Percentiles rank a stretch among this genome's conserved stretches.
Evolutionary conservation across 345 rosid species (phyloP).

Genomic region (Moricandia arvensis): DNA sequence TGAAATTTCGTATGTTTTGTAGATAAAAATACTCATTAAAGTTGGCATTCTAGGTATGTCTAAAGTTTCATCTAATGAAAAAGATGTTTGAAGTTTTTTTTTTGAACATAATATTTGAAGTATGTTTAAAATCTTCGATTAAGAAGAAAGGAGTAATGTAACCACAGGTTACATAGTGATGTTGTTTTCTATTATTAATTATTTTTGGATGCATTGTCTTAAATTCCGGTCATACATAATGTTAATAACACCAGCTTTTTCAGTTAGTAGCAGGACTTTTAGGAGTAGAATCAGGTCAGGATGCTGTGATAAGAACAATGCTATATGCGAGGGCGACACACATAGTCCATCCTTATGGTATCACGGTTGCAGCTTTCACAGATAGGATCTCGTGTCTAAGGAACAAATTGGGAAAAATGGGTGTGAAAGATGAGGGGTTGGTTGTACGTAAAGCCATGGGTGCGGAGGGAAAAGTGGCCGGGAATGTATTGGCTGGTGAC

Average conservation of each 20-base stretch:
- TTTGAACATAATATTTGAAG: background rate
- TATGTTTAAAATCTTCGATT: background rate
- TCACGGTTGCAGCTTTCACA: conserved; percentile 31
- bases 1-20: background rate
- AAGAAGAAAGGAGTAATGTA: background rate
- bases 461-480: conserved; percentile 43
- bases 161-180: background rate
- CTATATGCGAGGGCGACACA: conserved; percentile 40
- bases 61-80: background rate
- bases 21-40: background rate
- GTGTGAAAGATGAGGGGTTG: conserved; percentile 61
- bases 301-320: conserved; percentile 63
- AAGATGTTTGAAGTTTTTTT: background rate
- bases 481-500: conserved; percentile 63
- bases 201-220: background rate
- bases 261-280: conserved; percentile 83
- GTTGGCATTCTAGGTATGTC: background rate
- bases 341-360: conserved; percentile 35
- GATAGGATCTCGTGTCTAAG: conserved; percentile 26
- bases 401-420: conserved; percentile 29
- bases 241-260: background rate
- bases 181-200: background rate
- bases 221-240: background rate
- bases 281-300: conserved; percentile 83
- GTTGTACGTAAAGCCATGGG: conserved; percentile 37